Percentiles rank a stretch among this genome's conserved stretches.
These are phyloP conservation scores for Bolboschoenus planiculmis DNA, from an alignment of 176 grass and related monocot species.

Conservation along the genomic window DNA sequence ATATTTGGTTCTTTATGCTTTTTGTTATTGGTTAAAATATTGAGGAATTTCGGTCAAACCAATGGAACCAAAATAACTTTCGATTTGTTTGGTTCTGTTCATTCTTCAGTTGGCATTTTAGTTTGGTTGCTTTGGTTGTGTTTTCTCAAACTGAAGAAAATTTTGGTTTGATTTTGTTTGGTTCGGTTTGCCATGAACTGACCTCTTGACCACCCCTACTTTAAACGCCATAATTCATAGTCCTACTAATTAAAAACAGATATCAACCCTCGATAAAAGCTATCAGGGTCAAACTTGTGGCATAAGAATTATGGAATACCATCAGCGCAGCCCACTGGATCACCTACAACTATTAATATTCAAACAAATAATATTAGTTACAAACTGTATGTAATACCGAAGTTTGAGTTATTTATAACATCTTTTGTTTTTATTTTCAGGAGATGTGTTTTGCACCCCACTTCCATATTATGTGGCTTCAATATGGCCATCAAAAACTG, in stretches of 20 bases:
- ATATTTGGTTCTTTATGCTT: not conserved
- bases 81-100: not conserved
- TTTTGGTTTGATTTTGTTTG: conserved; percentile 5
- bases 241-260: not conserved
- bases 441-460: conserved; percentile 63
- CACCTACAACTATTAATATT: not conserved
- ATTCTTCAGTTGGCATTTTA: not conserved
- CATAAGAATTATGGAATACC: not conserved
- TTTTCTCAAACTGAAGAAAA: not conserved
- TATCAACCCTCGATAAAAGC: not conserved
- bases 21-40: too few species aligned
- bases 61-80: not conserved
- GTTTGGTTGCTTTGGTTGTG: not conserved
- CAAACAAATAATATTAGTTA: not conserved
- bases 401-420: not conserved
- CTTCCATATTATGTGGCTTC: conserved; percentile 76
- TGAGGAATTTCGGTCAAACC: not conserved
- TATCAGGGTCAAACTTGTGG: not conserved
- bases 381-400: not conserved
- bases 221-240: not conserved
- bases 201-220: not conserved
- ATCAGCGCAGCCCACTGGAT: not conserved
- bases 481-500: conserved; percentile 77
- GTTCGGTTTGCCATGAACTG: not conserved
- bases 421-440: conserved; percentile 32